Evolutionary conservation across 495 filamentous ascomycete species (phyloP).

Genomic region (Aspergillus coremiiformis): DNA sequence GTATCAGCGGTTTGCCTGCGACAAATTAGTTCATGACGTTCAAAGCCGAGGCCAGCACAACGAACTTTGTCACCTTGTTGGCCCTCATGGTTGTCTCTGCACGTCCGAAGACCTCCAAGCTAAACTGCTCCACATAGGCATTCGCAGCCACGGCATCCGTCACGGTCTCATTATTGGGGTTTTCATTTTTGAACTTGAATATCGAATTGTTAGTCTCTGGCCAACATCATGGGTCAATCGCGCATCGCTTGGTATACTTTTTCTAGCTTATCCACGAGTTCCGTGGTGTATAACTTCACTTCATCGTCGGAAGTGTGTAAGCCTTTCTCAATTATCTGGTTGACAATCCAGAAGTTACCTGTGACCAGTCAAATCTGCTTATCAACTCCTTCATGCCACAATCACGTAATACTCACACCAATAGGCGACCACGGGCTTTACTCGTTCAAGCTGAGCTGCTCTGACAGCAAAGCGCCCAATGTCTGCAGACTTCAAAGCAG

Average conservation of each 20-base stretch:
- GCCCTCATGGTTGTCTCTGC: slow-evolving; percentile 75
- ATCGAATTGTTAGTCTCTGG: slow-evolving; percentile 4
- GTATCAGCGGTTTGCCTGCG: slow-evolving; percentile 85
- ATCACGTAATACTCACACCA: slow-evolving; percentile 64
- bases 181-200: slow-evolving; percentile 56
- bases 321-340: slow-evolving; percentile 74
- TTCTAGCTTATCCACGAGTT: slow-evolving; percentile 88
- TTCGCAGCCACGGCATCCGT: slow-evolving; percentile 75
- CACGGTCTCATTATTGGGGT: slow-evolving; percentile 62
- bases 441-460: slow-evolving; percentile 74
- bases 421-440: slow-evolving; percentile 82
- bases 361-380: slow-evolving; percentile 1
- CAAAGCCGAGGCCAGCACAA: neutral
- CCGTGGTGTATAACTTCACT: slow-evolving; percentile 66
- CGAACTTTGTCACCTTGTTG: slow-evolving; percentile 77
- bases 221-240: neutral
- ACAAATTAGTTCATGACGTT: slow-evolving; percentile 11
- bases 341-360: slow-evolving; percentile 92
- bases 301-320: slow-evolving; percentile 73
- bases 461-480: slow-evolving; percentile 72
- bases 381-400: slow-evolving; percentile 6
- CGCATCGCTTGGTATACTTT: slow-evolving; percentile 42
- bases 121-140: slow-evolving; percentile 93
- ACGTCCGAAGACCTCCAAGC: slow-evolving; percentile 72
- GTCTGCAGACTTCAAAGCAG: slow-evolving; percentile 66